Evolutionary conservation across 2,329 filamentous ascomycete genomes (phyloP).

Genomic region (Paecilomyces dactylethromorphus): DNA sequence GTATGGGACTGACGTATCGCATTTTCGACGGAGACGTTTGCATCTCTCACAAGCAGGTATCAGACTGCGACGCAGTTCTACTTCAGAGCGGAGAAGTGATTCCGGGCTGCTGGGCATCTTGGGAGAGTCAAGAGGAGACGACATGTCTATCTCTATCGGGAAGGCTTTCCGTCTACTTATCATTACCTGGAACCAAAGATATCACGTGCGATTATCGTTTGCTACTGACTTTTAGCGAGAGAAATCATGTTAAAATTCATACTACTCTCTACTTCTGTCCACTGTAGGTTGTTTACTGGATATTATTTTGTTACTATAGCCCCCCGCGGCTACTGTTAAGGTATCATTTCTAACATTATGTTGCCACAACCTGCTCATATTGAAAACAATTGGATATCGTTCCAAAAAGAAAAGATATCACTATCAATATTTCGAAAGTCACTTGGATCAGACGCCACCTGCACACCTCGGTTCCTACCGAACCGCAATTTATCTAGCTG

Average conservation of each 20-base stretch:
- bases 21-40: conserved; percentile 18
- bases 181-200: neutral
- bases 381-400: neutral
- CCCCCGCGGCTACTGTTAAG: no score
- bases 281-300: no score
- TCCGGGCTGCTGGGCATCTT: neutral
- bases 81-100: neutral
- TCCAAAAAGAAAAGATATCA: neutral
- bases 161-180: no score
- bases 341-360: no score
- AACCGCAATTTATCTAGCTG: neutral
- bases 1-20: conserved; percentile 18
- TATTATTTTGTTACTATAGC: no score
- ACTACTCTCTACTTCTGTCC: no score
- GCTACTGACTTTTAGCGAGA: neutral
- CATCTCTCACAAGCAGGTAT: conserved; percentile 10
- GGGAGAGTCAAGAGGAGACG: neutral
- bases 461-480: neutral
- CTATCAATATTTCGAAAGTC: neutral
- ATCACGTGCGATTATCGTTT: neutral
- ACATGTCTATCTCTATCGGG: neutral
- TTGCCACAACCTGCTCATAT: no score
- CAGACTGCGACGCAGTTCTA: neutral
- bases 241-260: neutral
- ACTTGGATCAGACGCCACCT: neutral